Percentiles rank a stretch among this genome's conserved stretches.
Evolutionary conservation across 495 filamentous ascomycete species (phyloP).

Genomic region (Viridothelium virens): DNA sequence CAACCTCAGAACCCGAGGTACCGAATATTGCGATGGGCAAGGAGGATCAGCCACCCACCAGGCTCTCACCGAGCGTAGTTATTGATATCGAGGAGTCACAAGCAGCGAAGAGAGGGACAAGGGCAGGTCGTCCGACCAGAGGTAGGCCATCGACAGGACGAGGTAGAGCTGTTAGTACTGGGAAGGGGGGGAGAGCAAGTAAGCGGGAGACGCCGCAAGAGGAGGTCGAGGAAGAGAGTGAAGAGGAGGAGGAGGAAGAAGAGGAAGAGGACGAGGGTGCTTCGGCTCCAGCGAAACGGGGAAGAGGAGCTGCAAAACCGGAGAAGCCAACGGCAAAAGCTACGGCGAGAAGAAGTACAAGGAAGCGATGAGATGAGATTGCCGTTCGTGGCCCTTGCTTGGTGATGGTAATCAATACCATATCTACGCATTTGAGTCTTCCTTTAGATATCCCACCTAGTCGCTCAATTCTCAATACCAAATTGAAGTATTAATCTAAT

Average conservation of each 20-base stretch:
- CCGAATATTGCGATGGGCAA: conserved; percentile 30
- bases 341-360: neutral
- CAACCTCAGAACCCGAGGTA: conserved; percentile 39
- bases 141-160: conserved; percentile 12
- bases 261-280: conserved; percentile 33
- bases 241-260: conserved; percentile 28
- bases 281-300: conserved; percentile 12
- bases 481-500: too few relatives aligned
- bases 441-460: too few relatives aligned
- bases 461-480: too few relatives aligned
- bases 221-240: conserved; percentile 28
- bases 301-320: conserved; percentile 32
- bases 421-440: too few relatives aligned
- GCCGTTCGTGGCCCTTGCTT: too few relatives aligned
- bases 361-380: neutral
- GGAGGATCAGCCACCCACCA: conserved; percentile 26
- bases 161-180: conserved; percentile 10
- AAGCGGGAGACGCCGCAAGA: conserved; percentile 31
- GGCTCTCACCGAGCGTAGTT: conserved; percentile 24
- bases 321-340: conserved; percentile 20
- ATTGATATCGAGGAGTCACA: conserved; percentile 20
- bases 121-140: neutral
- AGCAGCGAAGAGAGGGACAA: conserved; percentile 12
- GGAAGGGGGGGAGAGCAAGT: conserved; percentile 17
- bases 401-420: too few relatives aligned